phyloP scores from a whole-genome alignment of 192 early-diverging fungal species.

The Podila minutissima region DNA sequence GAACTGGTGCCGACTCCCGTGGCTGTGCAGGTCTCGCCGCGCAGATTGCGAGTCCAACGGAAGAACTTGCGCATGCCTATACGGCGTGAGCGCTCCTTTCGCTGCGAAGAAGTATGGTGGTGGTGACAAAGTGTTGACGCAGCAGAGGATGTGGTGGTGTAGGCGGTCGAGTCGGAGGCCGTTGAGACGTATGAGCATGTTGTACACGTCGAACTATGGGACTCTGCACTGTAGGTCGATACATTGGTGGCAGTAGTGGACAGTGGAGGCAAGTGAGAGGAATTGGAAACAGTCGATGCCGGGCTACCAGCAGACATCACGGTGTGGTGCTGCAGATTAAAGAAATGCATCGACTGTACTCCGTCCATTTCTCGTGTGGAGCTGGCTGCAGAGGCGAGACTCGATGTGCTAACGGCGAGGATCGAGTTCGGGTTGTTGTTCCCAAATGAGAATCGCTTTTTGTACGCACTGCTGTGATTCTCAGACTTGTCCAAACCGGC shows the following conservation, averaged over 20 bases:
- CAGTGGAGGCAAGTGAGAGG: neutral
- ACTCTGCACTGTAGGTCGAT: neutral
- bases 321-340: neutral
- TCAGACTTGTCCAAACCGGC: neutral
- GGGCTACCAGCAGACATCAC: conserved; percentile 15
- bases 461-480: too few relatives aligned
- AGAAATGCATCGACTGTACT: conserved; percentile 4
- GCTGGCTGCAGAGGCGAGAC: neutral
- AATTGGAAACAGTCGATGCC: neutral
- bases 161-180: neutral
- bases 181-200: neutral
- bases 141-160: neutral
- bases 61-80: neutral
- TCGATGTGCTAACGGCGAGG: conserved; percentile 14
- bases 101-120: neutral
- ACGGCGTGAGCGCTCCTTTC: neutral
- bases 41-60: neutral
- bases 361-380: neutral
- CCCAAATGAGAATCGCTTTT: too few relatives aligned
- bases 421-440: neutral
- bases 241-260: neutral
- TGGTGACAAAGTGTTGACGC: conserved; percentile 13
- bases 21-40: neutral
- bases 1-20: too few relatives aligned
- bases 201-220: neutral